Evolutionary conservation across 2,329 filamentous ascomycete species (phyloP), one percentile per base, ranked within the genome.

Genomic region (Fusarium algeriense): DNA sequence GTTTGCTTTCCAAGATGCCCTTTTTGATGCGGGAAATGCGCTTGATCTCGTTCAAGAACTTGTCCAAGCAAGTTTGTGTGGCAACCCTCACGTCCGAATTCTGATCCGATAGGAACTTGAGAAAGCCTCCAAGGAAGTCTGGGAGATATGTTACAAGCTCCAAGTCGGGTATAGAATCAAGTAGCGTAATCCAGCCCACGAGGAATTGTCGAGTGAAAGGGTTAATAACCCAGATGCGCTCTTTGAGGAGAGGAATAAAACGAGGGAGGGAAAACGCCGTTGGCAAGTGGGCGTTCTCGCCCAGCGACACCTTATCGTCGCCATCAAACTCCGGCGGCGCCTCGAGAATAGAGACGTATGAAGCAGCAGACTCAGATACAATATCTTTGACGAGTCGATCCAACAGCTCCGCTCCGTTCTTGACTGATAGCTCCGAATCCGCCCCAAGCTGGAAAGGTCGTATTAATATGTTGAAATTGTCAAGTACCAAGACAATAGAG

Each of bases 341-440:
- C 71, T 97, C 92, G 28, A 99, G 84, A 13, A 98, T 89, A 0
- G 96, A 98, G 10, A 98, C 91, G 80, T 99, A 99, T 7, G 94
- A 96, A 45, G 95, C 93, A 17, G 95, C 95, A 9, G 95, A 97
- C 81, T 98, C 95, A 5, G 95, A 93, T 6, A 98, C 94, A 67
- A 98, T 97, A 76, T 98, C 95, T 81, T 98, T 98, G 78, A 99
- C 91, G 50, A 99, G 87, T 34, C 96, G 92, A 82, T 99, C 96
- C 12, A 99, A 87, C 52, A 99, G 87, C 80, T 99, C 96, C 26
- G 96, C 96, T 32, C 96, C 96, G 78, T 99, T 99, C 82, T 99
- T 99, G 64, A 99, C 97, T 1, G 95, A 98, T 8, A 98, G 85
- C 80, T 99, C 97, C 2, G 95, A 95, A 80, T 99, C 96, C 50